These are phyloP conservation scores for Penicillium capsulatum DNA, from an alignment of 2,329 filamentous ascomycete species.

Conservation along the genomic window DNA sequence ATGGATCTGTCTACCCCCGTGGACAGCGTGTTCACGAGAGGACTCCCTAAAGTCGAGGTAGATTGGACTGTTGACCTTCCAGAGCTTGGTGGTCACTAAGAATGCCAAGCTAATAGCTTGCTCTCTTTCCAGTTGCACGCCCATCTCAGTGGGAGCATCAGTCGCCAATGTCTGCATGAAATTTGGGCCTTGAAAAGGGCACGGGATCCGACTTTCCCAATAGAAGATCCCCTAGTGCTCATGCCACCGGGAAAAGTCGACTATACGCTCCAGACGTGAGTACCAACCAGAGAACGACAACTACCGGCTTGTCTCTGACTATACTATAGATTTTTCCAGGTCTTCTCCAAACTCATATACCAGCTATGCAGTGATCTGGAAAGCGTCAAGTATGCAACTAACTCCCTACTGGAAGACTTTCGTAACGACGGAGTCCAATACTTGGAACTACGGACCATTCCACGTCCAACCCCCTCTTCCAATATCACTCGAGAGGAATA, in stretches of 20 bases:
- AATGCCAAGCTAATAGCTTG: conserved; percentile 3
- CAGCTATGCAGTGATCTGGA: conserved; percentile 61
- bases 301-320: neutral
- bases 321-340: conserved; percentile 64
- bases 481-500: conserved; percentile 61
- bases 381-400: conserved; percentile 60
- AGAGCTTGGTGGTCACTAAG: neutral
- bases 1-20: conserved; percentile 29
- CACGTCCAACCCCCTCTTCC: conserved; percentile 56
- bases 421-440: conserved; percentile 68
- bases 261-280: conserved; percentile 64
- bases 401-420: conserved; percentile 63
- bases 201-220: conserved; percentile 46
- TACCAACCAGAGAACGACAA: conserved; percentile 27
- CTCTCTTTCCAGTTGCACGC: conserved; percentile 64
- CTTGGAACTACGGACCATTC: conserved; percentile 76
- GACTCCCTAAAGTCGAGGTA: conserved; percentile 39
- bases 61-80: neutral
- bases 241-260: conserved; percentile 69
- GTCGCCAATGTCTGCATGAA: conserved; percentile 65
- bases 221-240: conserved; percentile 64
- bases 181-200: conserved; percentile 64
- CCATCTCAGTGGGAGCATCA: conserved; percentile 75
- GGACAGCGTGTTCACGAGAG: conserved; percentile 29
- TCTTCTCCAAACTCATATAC: conserved; percentile 78